Percentiles rank a stretch among this genome's conserved stretches.
phyloP scores from a whole-genome alignment of 768 basidiomycete genomes.

The Lentinula aciculospora region DNA sequence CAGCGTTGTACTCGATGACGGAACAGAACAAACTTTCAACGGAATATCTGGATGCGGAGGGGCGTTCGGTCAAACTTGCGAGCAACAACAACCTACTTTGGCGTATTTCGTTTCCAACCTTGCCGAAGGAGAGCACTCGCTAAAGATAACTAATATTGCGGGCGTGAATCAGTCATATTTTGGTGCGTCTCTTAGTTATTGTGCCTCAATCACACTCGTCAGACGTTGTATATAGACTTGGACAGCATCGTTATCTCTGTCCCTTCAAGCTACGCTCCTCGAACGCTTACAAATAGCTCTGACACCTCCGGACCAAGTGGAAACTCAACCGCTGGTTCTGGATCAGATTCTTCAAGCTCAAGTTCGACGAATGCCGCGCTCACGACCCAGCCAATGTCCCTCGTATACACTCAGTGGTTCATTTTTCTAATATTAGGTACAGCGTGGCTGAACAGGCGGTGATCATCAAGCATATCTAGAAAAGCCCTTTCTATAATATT shows the following conservation, averaged over 20 bases:
- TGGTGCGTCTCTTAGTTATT: conserved; percentile 21
- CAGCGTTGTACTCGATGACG: conserved; percentile 31
- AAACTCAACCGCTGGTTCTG: not conserved
- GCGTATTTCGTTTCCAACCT: conserved; percentile 39
- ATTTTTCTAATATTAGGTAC: not conserved
- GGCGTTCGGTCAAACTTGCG: conserved; percentile 37
- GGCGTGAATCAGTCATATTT: conserved; percentile 39
- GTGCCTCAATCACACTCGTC: not conserved
- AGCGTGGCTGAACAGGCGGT: not conserved
- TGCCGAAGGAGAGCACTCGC: conserved; percentile 27
- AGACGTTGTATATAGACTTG: conserved; percentile 23
- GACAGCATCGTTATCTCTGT: conserved; percentile 39
- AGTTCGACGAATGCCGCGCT: not conserved
- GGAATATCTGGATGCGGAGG: conserved; percentile 44
- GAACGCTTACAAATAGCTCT: conserved; percentile 19
- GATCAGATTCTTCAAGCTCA: not conserved
- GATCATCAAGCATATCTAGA: no score
- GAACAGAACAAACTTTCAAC: conserved; percentile 25
- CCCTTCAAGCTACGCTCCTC: conserved; percentile 34
- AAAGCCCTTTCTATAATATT: no score
- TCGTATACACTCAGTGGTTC: not conserved
- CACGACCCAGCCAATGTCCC: not conserved
- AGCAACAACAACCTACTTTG: conserved; percentile 37
- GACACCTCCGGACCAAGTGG: not conserved
- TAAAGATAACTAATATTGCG: conserved; percentile 34